phyloP scores from a whole-genome alignment of 179 eudicot genomes.

The Sideroxylon spinosum region DNA sequence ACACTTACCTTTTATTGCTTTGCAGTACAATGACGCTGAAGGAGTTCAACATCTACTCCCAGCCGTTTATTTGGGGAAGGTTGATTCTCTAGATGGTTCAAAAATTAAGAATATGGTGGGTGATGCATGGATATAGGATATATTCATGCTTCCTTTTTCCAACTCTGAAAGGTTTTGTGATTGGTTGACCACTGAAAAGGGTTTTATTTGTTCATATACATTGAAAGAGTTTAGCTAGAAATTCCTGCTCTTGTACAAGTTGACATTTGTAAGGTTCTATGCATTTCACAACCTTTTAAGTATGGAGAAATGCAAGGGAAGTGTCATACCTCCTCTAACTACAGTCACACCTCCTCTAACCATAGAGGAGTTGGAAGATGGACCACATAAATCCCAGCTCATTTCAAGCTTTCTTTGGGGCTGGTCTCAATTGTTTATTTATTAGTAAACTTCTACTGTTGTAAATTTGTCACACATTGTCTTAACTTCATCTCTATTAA shows the following conservation, averaged over 20 bases:
- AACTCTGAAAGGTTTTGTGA: neutral
- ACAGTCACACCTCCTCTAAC: no score
- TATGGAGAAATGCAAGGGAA: neutral
- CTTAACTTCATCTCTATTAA: neutral
- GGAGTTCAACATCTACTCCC: conserved; percentile 64
- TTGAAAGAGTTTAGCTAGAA: neutral
- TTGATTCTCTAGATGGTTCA: conserved; percentile 54
- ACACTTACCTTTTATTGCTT: conserved; percentile 67
- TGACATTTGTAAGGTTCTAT: neutral
- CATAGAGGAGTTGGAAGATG: no score
- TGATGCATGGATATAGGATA: conserved; percentile 5
- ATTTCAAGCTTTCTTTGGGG: conserved; percentile 2
- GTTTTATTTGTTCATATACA: neutral
- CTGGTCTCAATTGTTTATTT: conserved; percentile 2
- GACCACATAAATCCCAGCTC: neutral
- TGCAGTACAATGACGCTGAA: conserved; percentile 62
- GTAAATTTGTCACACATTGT: neutral
- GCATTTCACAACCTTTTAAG: neutral
- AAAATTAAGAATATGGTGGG: conserved; percentile 65
- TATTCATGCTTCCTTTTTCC: neutral
- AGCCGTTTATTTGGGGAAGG: conserved; percentile 80
- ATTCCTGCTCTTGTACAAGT: neutral
- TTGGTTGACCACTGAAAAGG: conserved; percentile 1
- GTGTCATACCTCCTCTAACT: no score
- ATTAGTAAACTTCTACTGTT: neutral